phyloP scores from a whole-genome alignment of 805 yeast species.

The Saccharomycopsis sp. region DNA sequence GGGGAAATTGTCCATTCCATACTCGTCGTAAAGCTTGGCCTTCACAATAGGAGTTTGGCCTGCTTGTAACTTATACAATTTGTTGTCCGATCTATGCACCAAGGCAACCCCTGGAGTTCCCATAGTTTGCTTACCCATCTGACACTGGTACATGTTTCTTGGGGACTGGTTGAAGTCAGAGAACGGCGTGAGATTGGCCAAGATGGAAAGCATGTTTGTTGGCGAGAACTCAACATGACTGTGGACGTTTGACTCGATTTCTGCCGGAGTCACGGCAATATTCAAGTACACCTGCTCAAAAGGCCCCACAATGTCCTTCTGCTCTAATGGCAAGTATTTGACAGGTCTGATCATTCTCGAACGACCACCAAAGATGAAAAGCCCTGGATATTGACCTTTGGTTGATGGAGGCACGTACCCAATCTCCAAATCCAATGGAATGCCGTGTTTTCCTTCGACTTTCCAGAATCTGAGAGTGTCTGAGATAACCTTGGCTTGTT shows the following conservation, averaged over 20 bases:
- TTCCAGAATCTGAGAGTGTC: conserved; percentile 91
- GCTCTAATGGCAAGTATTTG: conserved; percentile 77
- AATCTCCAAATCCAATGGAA: conserved; percentile 83
- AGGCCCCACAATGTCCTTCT: conserved; percentile 88
- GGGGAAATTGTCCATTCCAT: conserved; percentile 97
- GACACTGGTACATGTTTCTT: conserved; percentile 99
- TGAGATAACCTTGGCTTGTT: conserved; percentile 78
- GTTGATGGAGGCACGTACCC: conserved; percentile 96
- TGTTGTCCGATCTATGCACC: conserved; percentile 88
- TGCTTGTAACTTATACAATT: conserved; percentile 82
- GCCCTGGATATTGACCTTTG: conserved; percentile 96
- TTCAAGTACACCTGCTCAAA: conserved; percentile 97
- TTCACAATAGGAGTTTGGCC: conserved; percentile 98
- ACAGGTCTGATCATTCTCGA: conserved; percentile 97
- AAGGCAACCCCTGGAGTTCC: conserved; percentile 99
- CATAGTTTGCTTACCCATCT: conserved; percentile 99
- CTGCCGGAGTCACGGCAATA: conserved; percentile 89
- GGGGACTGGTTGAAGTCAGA: conserved; percentile 99
- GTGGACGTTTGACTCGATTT: conserved; percentile 74
- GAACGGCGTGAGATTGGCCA: conserved; percentile 96
- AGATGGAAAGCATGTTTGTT: conserved; percentile 86
- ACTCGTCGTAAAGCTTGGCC: conserved; percentile 88
- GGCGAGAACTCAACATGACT: conserved; percentile 94
- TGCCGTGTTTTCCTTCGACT: conserved; percentile 67
- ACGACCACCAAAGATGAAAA: conserved; percentile 83